Conservation (phyloP, 495 filamentous ascomycete genomes). For the Rostrohypoxylon terebratum region DNA sequence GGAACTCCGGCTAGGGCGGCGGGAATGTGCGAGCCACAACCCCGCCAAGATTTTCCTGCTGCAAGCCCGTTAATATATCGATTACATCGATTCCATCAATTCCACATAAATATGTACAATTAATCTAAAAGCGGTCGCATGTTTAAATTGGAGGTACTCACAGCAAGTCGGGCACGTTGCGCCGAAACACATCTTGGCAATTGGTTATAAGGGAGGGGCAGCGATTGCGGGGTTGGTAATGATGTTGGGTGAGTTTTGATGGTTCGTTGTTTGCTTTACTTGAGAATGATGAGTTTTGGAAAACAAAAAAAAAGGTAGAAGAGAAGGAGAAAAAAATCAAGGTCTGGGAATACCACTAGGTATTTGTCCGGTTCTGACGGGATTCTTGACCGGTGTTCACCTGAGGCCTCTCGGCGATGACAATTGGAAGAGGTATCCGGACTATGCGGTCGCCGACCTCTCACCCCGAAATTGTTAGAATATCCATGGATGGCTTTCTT, state of each 20-base stretch:
- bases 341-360: neutral
- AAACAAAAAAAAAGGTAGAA: conserved; percentile 14
- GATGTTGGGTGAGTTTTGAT: neutral
- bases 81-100: neutral
- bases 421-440: conserved; percentile 32
- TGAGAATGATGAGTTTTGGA: conserved; percentile 13
- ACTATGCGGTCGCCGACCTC: conserved; percentile 34
- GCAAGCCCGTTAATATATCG: conserved; percentile 13
- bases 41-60: conserved; percentile 76
- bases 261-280: conserved; percentile 11
- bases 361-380: neutral
- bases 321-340: neutral
- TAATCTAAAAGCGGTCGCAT: neutral
- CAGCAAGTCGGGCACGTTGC: conserved; percentile 56
- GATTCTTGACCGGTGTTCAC: conserved; percentile 22
- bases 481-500: conserved; percentile 7
- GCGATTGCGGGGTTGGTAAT: conserved; percentile 4
- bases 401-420: conserved; percentile 37
- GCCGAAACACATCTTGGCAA: conserved; percentile 54
- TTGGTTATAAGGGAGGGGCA: conserved; percentile 11
- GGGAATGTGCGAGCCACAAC: conserved; percentile 73
- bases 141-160: conserved; percentile 34
- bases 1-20: conserved; percentile 69
- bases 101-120: too few species aligned
- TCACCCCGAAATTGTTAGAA: neutral